Percentiles rank a stretch among this genome's conserved stretches.
phyloP scores from a whole-genome alignment of 805 yeast species.

The Candida tammaniensis region DNA sequence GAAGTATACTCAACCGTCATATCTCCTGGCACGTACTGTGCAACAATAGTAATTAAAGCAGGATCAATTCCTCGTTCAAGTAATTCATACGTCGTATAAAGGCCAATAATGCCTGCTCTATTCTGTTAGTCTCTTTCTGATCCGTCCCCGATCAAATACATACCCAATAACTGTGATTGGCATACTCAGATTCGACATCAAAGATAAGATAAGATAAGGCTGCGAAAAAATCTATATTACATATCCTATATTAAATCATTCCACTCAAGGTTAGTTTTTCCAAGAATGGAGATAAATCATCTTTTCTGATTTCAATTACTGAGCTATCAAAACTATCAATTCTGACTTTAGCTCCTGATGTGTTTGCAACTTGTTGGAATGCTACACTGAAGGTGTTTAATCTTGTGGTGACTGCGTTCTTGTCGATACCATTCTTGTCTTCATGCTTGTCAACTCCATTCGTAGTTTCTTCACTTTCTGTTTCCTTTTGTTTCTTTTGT shows the following conservation, averaged over 20 bases:
- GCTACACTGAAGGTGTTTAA: constrained; percentile 86
- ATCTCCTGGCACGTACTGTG: constrained; percentile 75
- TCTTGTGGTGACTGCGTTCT: constrained; percentile 43
- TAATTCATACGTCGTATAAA: constrained; percentile 57
- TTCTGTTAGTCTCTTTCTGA: constrained; percentile 1
- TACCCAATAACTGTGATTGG: constrained; percentile 12
- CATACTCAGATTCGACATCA: background rate
- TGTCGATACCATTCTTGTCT: constrained; percentile 20
- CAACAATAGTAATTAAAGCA: constrained; percentile 52
- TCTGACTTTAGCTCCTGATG: constrained; percentile 83
- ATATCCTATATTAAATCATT: constrained; percentile 19
- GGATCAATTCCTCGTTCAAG: constrained; percentile 37
- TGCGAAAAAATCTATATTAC: constrained; percentile 4
- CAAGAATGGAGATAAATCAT: constrained; percentile 82
- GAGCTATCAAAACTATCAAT: constrained; percentile 95
- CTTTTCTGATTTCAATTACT: constrained; percentile 83
- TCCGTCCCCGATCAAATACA: constrained; percentile 1
- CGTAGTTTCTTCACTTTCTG: constrained; percentile 19
- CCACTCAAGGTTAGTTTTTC: constrained; percentile 82
- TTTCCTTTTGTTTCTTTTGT: constrained; percentile 14
- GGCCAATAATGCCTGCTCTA: constrained; percentile 55
- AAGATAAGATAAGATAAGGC: constrained; percentile 1
- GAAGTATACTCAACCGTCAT: constrained; percentile 71
- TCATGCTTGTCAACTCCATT: constrained; percentile 36
- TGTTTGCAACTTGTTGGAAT: constrained; percentile 81